Percentiles rank a stretch among this genome's conserved stretches.
These are phyloP conservation scores for Teunomyces gatunensis DNA, from an alignment of 805 yeast species.

Conservation along the genomic window DNA sequence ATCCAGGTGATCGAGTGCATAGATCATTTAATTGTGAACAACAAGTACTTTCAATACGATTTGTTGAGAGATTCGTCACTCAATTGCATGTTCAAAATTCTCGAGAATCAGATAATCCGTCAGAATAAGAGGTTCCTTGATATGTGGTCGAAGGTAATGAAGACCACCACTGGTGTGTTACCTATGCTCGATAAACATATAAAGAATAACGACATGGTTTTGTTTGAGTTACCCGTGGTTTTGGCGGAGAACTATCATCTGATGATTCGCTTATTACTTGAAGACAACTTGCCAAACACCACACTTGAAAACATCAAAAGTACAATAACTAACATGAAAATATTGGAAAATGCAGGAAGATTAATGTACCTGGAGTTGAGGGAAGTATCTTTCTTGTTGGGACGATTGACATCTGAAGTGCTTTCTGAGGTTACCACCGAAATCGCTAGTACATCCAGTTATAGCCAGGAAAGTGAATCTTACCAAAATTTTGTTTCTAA, in stretches of 20 bases:
- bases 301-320: too few relatives aligned
- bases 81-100: constrained; percentile 59
- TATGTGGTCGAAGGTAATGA: constrained; percentile 69
- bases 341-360: too few relatives aligned
- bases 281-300: constrained; percentile 68
- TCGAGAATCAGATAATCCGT: constrained; percentile 61
- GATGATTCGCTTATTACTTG: constrained; percentile 65
- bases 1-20: constrained; percentile 74
- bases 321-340: too few relatives aligned
- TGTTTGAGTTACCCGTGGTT: constrained; percentile 55
- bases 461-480: constrained; percentile 49
- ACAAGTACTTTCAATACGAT: constrained; percentile 65
- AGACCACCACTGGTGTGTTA: constrained; percentile 73
- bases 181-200: constrained; percentile 45
- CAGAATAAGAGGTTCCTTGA: constrained; percentile 79
- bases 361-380: too few relatives aligned
- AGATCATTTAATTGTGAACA: constrained; percentile 67
- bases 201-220: constrained; percentile 11
- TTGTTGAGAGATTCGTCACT: constrained; percentile 73
- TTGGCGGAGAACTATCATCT: constrained; percentile 59
- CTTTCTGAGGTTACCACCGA: not conserved
- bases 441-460: constrained; percentile 42
- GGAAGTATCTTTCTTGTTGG: too few relatives aligned
- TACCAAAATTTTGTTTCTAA: constrained; percentile 71
- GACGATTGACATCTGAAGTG: too few relatives aligned